Percentiles rank a stretch among this genome's conserved stretches.
Evolutionary conservation across 2,329 filamentous ascomycete genomes (phyloP).

Genomic region (Talaromyces islandicus): DNA sequence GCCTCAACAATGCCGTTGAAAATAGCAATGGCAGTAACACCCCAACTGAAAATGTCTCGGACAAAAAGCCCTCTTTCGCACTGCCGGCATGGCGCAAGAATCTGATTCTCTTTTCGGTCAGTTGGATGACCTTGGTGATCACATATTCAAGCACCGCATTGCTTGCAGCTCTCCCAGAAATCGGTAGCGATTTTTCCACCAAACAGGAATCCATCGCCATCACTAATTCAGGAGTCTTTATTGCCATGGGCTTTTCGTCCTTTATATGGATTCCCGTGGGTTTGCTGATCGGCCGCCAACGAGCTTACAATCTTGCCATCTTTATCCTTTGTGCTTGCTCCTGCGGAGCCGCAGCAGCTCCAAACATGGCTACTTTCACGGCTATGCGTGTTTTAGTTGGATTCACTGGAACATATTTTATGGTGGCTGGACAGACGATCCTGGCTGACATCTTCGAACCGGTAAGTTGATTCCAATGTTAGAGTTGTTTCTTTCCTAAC

Average conservation of each 20-base stretch:
- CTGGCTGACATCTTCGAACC: conserved; percentile 35
- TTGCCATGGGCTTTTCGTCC: conserved; percentile 34
- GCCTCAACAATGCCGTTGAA: neutral
- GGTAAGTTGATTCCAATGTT: conserved; percentile 13
- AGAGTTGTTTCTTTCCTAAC: neutral
- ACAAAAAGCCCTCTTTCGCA: neutral
- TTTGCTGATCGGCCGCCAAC: conserved; percentile 23
- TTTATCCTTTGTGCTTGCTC: conserved; percentile 26
- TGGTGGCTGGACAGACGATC: conserved; percentile 35
- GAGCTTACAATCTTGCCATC: conserved; percentile 29
- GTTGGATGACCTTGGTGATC: conserved; percentile 36
- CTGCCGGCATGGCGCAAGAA: conserved; percentile 32
- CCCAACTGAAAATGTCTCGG: neutral
- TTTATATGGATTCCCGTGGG: conserved; percentile 29
- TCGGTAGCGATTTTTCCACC: conserved; percentile 32
- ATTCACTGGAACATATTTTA: conserved; percentile 33
- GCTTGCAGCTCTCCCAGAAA: conserved; percentile 35
- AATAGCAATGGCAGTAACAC: neutral
- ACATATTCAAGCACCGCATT: conserved; percentile 40
- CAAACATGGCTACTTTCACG: conserved; percentile 29
- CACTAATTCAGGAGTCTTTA: conserved; percentile 31
- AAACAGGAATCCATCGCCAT: conserved; percentile 29
- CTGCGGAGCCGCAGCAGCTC: conserved; percentile 25
- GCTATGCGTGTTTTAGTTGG: conserved; percentile 29
- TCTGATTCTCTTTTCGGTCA: conserved; percentile 36